phyloP scores from a whole-genome alignment of 2,329 filamentous ascomycete species.

The Orbilia javanica region DNA sequence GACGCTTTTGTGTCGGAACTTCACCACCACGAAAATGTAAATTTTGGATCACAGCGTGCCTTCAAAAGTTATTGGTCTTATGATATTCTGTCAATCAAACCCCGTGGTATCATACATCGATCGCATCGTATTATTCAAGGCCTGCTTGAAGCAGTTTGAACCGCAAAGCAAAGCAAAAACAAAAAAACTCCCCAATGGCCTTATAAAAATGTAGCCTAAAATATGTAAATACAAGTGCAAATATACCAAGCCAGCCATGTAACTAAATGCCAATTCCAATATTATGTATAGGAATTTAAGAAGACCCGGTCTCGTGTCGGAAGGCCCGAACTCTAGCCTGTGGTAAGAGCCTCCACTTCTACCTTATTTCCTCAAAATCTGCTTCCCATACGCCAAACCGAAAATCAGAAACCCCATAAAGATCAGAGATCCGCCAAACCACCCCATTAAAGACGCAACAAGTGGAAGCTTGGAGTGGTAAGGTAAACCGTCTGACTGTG shows the following conservation, averaged over 20 bases:
- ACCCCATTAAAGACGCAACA: slow-evolving; percentile 3
- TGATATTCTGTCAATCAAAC: not conserved
- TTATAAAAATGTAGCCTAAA: too few relatives aligned
- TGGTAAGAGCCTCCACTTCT: not conserved
- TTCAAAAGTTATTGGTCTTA: not conserved
- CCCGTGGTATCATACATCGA: not conserved
- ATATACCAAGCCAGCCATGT: too few relatives aligned
- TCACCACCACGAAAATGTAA: not conserved
- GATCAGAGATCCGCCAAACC: slow-evolving; percentile 18
- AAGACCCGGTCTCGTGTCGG: too few relatives aligned
- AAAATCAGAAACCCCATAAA: slow-evolving; percentile 36
- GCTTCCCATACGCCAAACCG: slow-evolving; percentile 40
- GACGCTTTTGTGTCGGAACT: not conserved
- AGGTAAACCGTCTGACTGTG: not conserved
- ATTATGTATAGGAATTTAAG: too few relatives aligned
- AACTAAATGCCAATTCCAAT: too few relatives aligned
- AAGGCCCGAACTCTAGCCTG: too few relatives aligned
- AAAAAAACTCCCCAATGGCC: too few relatives aligned
- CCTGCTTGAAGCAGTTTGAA: too few relatives aligned
- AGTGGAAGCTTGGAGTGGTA: slow-evolving; percentile 41
- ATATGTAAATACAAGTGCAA: too few relatives aligned
- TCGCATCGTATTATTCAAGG: not conserved
- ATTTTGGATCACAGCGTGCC: not conserved
- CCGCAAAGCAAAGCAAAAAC: too few relatives aligned
- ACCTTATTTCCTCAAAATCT: slow-evolving; percentile 23